A percentile compares a stretch with the other conserved stretches of the same genome.
phyloP scores from a whole-genome alignment of 176 grass and related monocot species.

The Tillandsia leiboldiana region DNA sequence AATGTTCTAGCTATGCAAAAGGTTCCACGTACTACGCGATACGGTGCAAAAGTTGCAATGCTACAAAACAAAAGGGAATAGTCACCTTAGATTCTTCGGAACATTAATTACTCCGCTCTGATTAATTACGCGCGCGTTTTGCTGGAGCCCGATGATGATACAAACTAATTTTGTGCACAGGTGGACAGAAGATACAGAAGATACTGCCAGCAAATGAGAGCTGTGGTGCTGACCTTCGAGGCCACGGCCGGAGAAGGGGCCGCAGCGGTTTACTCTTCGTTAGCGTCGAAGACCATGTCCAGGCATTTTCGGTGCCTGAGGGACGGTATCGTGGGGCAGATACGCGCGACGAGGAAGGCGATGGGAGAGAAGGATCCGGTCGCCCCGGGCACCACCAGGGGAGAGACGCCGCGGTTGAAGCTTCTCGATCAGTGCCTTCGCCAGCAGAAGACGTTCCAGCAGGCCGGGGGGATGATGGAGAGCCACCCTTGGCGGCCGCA shows the following conservation, averaged over 20 bases:
- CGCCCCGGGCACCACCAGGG: conserved; percentile 34
- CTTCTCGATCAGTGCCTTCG: conserved; percentile 80
- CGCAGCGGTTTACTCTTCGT: conserved; percentile 47
- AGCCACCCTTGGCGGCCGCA: conserved; percentile 77
- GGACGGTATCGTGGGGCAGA: conserved; percentile 60
- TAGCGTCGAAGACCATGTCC: conserved; percentile 76
- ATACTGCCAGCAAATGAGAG: conserved; percentile 77
- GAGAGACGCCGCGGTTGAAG: conserved; percentile 65
- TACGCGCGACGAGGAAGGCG: conserved; percentile 40
- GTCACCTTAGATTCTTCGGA: neutral
- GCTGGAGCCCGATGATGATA: too few relatives aligned
- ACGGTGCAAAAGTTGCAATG: conserved; percentile 5
- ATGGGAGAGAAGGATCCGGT: conserved; percentile 66
- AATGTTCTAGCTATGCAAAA: conserved; percentile 1
- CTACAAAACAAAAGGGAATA: conserved; percentile 19
- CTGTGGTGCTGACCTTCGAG: conserved; percentile 54
- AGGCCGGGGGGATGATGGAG: conserved; percentile 45
- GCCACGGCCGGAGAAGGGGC: conserved; percentile 56
- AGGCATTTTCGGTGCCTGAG: conserved; percentile 65
- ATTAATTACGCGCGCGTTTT: too few relatives aligned
- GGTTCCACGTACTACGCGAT: neutral
- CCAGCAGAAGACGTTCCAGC: conserved; percentile 54
- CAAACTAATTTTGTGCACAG: conserved; percentile 6
- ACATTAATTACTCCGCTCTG: neutral
- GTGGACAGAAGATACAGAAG: conserved; percentile 72